Evolutionary conservation across 148 eudicot species (phyloP).

Genomic region (Nepenthes gracilis): DNA sequence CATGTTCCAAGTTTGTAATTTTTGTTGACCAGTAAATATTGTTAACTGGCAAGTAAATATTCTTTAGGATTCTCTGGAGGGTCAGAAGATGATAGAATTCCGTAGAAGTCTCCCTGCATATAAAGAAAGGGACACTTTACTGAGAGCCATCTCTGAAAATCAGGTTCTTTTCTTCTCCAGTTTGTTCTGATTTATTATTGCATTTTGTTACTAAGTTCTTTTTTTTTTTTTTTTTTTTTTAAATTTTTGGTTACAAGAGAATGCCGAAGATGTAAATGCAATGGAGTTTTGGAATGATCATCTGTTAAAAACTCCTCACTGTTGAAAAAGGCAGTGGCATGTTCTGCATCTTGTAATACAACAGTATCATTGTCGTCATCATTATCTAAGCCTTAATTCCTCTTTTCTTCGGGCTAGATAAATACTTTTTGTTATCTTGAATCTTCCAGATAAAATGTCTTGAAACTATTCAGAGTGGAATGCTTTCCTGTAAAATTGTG

Average conservation of each 20-base stretch:
- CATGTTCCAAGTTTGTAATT: background rate
- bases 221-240: background rate
- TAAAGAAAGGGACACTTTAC: constrained; percentile 69
- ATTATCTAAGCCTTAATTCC: too few relatives aligned
- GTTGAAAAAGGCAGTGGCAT: too few relatives aligned
- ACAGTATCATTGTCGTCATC: too few relatives aligned
- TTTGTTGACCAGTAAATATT: background rate
- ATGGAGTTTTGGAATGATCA: too few relatives aligned
- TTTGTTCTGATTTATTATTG: background rate
- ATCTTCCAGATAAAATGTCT: too few relatives aligned
- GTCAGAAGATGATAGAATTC: constrained; percentile 83
- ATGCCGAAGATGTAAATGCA: background rate
- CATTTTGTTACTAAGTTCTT: background rate
- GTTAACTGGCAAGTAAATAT: constrained; percentile 6
- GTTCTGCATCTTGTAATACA: too few relatives aligned
- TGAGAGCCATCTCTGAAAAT: constrained; percentile 51
- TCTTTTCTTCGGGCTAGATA: too few relatives aligned
- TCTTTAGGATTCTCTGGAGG: constrained; percentile 74
- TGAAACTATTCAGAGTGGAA: too few relatives aligned
- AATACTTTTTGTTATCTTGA: too few relatives aligned
- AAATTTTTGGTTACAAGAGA: background rate
- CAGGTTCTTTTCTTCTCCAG: constrained; percentile 38
- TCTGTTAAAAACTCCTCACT: too few relatives aligned
- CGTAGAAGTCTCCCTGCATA: constrained; percentile 80
- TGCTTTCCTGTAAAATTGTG: constrained; percentile 2